phyloP scores from a whole-genome alignment of 306 rosid species.

The Dicorynia guianensis region DNA sequence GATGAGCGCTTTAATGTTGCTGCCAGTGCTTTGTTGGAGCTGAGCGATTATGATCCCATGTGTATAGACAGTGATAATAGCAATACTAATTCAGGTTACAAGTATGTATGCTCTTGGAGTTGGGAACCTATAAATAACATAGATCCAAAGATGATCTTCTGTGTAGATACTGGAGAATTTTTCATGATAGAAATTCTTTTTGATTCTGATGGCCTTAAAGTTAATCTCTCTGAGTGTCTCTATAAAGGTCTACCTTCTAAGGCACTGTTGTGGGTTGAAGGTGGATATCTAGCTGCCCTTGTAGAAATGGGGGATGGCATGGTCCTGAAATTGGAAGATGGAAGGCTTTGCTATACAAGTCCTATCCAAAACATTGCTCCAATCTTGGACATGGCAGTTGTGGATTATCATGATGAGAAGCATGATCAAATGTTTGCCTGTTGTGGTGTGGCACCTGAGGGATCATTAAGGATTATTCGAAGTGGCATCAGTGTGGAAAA shows the following conservation, averaged over 20 bases:
- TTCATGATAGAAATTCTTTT: constrained; percentile 75
- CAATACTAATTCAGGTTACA: constrained; percentile 57
- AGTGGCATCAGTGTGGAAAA: constrained; percentile 88
- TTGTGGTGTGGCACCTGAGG: constrained; percentile 93
- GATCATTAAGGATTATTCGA: constrained; percentile 86
- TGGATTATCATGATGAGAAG: constrained; percentile 86
- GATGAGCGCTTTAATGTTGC: constrained; percentile 88
- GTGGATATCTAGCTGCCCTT: constrained; percentile 83
- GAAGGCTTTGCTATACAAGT: constrained; percentile 66
- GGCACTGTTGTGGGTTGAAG: constrained; percentile 87
- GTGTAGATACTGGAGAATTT: constrained; percentile 83
- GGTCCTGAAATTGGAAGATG: constrained; percentile 80
- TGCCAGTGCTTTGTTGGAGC: constrained; percentile 89
- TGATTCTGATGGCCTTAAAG: constrained; percentile 67
- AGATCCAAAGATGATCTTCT: constrained; percentile 74
- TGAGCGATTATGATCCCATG: constrained; percentile 93
- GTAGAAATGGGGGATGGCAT: constrained; percentile 95
- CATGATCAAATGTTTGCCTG: constrained; percentile 94
- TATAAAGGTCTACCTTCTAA: constrained; percentile 82
- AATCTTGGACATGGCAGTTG: constrained; percentile 81
- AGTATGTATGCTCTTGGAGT: constrained; percentile 85
- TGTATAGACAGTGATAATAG: constrained; percentile 78
- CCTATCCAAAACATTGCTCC: constrained; percentile 92
- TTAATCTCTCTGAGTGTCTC: constrained; percentile 81
- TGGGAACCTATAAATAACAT: constrained; percentile 78